These are phyloP conservation scores for Aureobasidium sp. DNA, from an alignment of 2,329 filamentous ascomycete genomes.

Conservation along the genomic window DNA sequence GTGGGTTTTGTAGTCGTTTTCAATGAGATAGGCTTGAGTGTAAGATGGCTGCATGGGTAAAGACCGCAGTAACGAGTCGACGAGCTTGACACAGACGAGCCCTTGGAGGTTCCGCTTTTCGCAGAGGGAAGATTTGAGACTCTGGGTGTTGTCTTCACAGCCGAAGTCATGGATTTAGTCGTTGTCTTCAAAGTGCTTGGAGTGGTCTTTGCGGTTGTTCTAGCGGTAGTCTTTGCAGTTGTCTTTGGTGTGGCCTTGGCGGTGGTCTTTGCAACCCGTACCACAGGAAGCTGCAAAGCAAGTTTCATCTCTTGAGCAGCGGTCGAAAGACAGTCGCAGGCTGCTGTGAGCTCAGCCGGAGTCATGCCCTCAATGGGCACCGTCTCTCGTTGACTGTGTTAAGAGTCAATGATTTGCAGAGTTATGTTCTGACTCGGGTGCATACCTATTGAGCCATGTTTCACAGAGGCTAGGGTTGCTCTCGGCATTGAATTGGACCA, in stretches of 20 bases:
- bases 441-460: not conserved
- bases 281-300: not conserved
- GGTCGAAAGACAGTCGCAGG: not conserved
- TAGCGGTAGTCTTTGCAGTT: slow-evolving; percentile 5
- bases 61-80: not conserved
- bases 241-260: not conserved
- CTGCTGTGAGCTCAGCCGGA: not conserved
- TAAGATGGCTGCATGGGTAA: not conserved
- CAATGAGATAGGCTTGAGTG: not conserved
- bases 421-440: too few species aligned
- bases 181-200: not conserved
- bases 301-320: not conserved
- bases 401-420: too few species aligned
- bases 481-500: not conserved
- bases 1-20: not conserved
- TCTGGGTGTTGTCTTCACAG: too few species aligned
- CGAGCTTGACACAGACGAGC: not conserved
- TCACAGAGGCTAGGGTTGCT: not conserved
- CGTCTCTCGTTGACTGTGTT: not conserved
- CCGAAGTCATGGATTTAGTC: too few species aligned
- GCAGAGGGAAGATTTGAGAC: too few species aligned
- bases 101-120: too few species aligned
- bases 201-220: not conserved
- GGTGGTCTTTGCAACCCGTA: not conserved
- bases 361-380: not conserved